Conservation (phyloP, 1,139 yeast species). For the Magnusiomyces tetraspermus region DNA sequence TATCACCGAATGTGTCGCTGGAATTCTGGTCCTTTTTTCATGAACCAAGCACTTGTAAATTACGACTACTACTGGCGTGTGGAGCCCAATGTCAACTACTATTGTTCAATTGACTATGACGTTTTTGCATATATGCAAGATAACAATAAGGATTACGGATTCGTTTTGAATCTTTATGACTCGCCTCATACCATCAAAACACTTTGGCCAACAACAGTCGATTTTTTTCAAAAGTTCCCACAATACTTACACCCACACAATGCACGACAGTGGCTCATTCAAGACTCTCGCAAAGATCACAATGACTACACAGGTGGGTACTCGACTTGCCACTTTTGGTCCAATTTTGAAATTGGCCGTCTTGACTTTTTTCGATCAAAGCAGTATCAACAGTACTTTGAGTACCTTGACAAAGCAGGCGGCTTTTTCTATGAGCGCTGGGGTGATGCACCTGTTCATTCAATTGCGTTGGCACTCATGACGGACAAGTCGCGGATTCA, state of each 20-base stretch:
- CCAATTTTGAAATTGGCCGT: constrained; percentile 72
- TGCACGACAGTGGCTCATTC: constrained; percentile 34
- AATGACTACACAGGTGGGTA: constrained; percentile 46
- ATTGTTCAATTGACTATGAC: constrained; percentile 55
- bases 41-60: constrained; percentile 46
- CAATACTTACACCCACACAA: constrained; percentile 54
- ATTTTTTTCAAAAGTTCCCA: constrained; percentile 44
- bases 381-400: constrained; percentile 56
- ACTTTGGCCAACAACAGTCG: constrained; percentile 38
- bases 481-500: constrained; percentile 62
- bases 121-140: constrained; percentile 58
- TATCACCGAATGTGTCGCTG: constrained; percentile 69
- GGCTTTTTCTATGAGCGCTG: constrained; percentile 81
- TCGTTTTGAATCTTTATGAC: constrained; percentile 50
- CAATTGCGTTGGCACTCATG: constrained; percentile 64
- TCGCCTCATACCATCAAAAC: constrained; percentile 49
- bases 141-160: constrained; percentile 30
- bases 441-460: constrained; percentile 91
- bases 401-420: constrained; percentile 55
- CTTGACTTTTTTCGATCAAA: constrained; percentile 68
- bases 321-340: constrained; percentile 82
- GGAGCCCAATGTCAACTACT: constrained; percentile 57
- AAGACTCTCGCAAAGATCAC: constrained; percentile 17
- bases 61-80: constrained; percentile 61
- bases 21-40: constrained; percentile 50